phyloP scores from a whole-genome alignment of 2,329 filamentous ascomycete species.

The Oidium heveae region DNA sequence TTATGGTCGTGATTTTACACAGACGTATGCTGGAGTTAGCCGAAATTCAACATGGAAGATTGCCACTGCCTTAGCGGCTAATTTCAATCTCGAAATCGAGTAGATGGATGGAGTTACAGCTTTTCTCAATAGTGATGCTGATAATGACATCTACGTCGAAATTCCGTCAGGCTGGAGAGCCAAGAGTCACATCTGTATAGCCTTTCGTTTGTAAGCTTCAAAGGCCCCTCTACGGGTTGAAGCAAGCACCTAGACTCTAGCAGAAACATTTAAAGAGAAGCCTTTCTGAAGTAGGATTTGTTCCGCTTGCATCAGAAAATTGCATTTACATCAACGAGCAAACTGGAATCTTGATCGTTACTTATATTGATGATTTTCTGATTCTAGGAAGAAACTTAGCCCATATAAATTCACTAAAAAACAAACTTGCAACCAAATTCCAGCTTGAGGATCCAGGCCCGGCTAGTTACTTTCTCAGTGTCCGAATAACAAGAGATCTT shows the following conservation, averaged over 20 bases:
- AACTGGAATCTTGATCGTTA: neutral
- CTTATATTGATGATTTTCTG: neutral
- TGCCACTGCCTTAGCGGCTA: neutral
- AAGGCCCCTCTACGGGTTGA: neutral
- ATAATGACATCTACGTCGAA: neutral
- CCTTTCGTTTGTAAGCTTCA: neutral
- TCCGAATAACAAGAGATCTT: neutral
- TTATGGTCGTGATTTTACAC: neutral
- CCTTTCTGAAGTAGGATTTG: neutral
- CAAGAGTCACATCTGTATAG: neutral
- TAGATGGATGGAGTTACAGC: neutral
- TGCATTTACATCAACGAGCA: neutral
- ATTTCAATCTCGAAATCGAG: neutral
- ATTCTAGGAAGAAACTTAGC: neutral
- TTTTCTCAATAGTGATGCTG: neutral
- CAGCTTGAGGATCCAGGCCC: neutral
- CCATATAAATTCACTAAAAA: neutral
- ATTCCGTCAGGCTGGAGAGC: neutral
- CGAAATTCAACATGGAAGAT: neutral
- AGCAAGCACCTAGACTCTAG: neutral
- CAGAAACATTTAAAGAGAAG: neutral
- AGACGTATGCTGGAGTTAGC: neutral
- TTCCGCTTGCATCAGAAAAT: neutral
- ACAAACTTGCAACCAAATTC: neutral
- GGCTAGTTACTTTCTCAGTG: neutral